A percentile compares a stretch with the other conserved stretches of the same genome.
These are phyloP conservation scores for Thalia dealbata DNA, from an alignment of 176 grass and related monocot genomes.

Conservation along the genomic window DNA sequence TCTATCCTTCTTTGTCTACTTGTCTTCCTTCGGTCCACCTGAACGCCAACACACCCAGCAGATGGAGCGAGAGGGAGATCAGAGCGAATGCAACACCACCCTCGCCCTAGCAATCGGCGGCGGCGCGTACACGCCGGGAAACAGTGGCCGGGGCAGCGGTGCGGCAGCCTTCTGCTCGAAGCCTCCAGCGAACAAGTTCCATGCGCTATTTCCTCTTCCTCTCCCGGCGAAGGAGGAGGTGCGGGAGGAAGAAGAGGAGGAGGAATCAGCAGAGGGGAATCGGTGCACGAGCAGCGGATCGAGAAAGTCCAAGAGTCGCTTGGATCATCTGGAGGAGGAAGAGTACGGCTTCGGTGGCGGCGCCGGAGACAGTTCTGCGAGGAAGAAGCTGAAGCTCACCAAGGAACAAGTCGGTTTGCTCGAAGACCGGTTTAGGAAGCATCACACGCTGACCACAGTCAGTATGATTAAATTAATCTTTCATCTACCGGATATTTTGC, in stretches of 20 bases:
- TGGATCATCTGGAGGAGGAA: neutral
- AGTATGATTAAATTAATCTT: neutral
- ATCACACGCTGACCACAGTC: slow-evolving; percentile 83
- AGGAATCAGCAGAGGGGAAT: neutral
- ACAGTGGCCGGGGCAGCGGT: neutral
- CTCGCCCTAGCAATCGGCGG: neutral
- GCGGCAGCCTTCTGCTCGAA: neutral
- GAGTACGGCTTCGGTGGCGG: neutral
- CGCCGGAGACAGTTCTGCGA: slow-evolving; percentile 15
- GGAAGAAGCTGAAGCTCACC: slow-evolving; percentile 88
- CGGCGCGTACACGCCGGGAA: neutral
- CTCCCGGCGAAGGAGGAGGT: neutral
- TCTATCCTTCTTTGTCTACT: neutral
- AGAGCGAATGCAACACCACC: slow-evolving; percentile 1
- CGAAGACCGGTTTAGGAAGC: slow-evolving; percentile 85
- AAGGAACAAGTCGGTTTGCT: slow-evolving; percentile 77
- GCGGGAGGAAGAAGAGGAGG: neutral
- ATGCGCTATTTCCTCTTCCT: slow-evolving; percentile 1
- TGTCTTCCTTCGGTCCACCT: neutral
- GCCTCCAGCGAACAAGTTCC: neutral
- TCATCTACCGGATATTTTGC: neutral
- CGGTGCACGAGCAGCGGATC: neutral
- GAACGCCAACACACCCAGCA: too few species aligned
- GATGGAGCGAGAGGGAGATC: neutral
- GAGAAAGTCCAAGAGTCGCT: neutral